A percentile compares a stretch with the other conserved stretches of the same genome.
Conservation (phyloP, 768 basidiomycete genomes). For the Leccinum aurantiacum region DNA sequence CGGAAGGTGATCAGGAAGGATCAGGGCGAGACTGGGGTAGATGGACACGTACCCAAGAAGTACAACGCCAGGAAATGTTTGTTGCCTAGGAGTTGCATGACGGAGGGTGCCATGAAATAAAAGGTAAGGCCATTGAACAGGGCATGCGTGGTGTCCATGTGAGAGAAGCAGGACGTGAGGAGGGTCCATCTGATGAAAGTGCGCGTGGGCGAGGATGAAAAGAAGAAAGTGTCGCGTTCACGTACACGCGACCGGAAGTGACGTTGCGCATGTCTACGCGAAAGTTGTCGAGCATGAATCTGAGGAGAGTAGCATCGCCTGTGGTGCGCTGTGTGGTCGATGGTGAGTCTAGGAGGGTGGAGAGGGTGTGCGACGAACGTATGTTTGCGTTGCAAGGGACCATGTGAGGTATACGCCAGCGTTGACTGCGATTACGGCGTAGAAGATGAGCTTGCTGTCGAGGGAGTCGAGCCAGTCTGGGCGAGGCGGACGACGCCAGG, state of each 20-base stretch:
- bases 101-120: constrained; percentile 70
- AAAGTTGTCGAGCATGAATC: constrained; percentile 67
- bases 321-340: constrained; percentile 33
- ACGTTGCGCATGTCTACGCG: constrained; percentile 60
- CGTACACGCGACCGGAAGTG: constrained; percentile 62
- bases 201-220: neutral
- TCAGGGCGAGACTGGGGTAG: neutral
- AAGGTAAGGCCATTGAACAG: constrained; percentile 78
- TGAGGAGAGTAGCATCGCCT: constrained; percentile 37
- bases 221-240: constrained; percentile 1
- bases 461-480: constrained; percentile 48
- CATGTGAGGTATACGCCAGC: constrained; percentile 60
- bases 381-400: constrained; percentile 40
- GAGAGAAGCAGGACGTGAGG: constrained; percentile 71
- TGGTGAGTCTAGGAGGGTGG: constrained; percentile 1
- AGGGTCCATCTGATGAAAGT: constrained; percentile 62
- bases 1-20: constrained; percentile 1
- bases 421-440: constrained; percentile 64
- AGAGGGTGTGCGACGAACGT: constrained; percentile 31
- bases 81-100: constrained; percentile 63
- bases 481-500: constrained; percentile 32
- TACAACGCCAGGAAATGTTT: constrained; percentile 71
- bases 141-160: constrained; percentile 57
- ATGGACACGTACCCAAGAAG: constrained; percentile 55
- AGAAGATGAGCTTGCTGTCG: constrained; percentile 54